phyloP scores from a whole-genome alignment of 257 asterid species.

The Cordia subcordata region DNA sequence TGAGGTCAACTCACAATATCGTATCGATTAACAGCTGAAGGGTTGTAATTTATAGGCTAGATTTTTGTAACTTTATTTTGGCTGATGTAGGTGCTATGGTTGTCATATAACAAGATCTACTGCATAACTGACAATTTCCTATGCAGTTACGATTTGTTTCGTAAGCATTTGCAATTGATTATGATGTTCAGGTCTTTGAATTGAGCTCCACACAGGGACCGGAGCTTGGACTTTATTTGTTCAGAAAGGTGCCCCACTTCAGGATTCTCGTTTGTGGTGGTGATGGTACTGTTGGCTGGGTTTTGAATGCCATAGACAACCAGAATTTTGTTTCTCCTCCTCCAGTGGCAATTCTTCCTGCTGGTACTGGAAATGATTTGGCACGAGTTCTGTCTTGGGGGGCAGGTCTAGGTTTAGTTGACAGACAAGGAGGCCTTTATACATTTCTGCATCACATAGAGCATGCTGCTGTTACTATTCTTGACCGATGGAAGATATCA shows the following conservation, averaged over 20 bases:
- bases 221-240: conserved; percentile 81
- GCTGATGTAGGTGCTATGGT: no score
- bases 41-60: no score
- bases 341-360: conserved; percentile 98
- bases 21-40: no score
- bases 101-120: no score
- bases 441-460: conserved; percentile 80
- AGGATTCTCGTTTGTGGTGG: conserved; percentile 94
- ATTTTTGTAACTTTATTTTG: no score
- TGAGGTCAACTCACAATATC: no score
- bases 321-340: conserved; percentile 95
- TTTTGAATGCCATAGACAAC: conserved; percentile 79
- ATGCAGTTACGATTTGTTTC: no score
- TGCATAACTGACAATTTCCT: no score
- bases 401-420: conserved; percentile 91
- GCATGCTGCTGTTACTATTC: conserved; percentile 97
- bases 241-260: conserved; percentile 85
- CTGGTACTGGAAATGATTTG: conserved; percentile 99
- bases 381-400: conserved; percentile 99
- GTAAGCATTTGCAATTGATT: not conserved
- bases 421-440: conserved; percentile 97
- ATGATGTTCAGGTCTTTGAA: conserved; percentile 53
- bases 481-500: conserved; percentile 92
- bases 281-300: conserved; percentile 99
- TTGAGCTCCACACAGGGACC: conserved; percentile 91